Conservation (phyloP, 306 rosid species). For the Corylus avellana region DNA sequence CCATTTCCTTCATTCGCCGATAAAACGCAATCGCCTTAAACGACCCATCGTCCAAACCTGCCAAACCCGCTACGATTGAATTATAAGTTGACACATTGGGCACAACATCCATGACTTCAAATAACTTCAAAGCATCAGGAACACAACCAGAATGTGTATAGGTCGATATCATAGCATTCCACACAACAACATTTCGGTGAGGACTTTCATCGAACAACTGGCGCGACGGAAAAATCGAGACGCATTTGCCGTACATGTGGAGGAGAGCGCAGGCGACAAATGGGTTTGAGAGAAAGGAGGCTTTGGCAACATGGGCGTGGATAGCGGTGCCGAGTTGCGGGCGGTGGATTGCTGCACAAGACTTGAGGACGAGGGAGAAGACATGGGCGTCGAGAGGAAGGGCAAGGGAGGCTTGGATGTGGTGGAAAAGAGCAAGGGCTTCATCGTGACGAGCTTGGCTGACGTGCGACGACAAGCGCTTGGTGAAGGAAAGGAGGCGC, state of each 20-base stretch:
- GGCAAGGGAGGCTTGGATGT: constrained; percentile 52
- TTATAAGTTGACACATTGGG: constrained; percentile 63
- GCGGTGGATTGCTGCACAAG: constrained; percentile 58
- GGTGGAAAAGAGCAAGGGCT: constrained; percentile 63
- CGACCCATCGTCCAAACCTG: constrained; percentile 37
- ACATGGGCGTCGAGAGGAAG: constrained; percentile 72
- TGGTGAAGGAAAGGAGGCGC: constrained; percentile 52
- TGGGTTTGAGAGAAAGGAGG: constrained; percentile 51
- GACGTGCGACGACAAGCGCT: constrained; percentile 48
- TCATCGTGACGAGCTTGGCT: constrained; percentile 50
- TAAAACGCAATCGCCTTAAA: constrained; percentile 52
- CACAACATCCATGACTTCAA: constrained; percentile 46
- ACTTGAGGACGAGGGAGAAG: constrained; percentile 73
- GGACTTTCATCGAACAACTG: constrained; percentile 66
- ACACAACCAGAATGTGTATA: constrained; percentile 37
- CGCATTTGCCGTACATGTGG: constrained; percentile 58
- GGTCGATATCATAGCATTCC: constrained; percentile 67
- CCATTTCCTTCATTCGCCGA: constrained; percentile 38
- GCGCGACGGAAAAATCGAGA: constrained; percentile 48
- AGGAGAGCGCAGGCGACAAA: constrained; percentile 58
- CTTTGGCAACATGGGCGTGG: constrained; percentile 60
- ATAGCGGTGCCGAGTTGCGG: constrained; percentile 61
- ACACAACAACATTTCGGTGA: constrained; percentile 54
- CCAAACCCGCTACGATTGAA: constrained; percentile 54
- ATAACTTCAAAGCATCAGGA: constrained; percentile 43